phyloP scores from a whole-genome alignment of 139 green algal species.

The Volvox reticuliferus region DNA sequence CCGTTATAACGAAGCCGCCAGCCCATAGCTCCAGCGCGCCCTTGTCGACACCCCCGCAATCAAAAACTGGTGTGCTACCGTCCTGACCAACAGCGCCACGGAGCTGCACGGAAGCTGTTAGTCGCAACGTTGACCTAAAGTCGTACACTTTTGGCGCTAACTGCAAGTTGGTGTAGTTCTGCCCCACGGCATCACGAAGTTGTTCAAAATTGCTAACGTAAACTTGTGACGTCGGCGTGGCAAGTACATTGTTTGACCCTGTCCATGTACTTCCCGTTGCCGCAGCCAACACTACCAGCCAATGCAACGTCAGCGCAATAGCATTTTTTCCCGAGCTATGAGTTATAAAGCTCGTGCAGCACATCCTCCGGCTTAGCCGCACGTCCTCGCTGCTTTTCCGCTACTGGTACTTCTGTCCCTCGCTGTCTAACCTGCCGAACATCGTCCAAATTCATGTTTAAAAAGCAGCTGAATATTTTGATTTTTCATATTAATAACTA shows the following conservation, averaged over 20 bases:
- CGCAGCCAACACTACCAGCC: not conserved
- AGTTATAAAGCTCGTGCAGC: not conserved
- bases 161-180: not conserved
- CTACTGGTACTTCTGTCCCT: too few relatives aligned
- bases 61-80: not conserved
- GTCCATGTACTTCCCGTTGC: not conserved
- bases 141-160: not conserved
- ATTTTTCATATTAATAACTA: too few relatives aligned
- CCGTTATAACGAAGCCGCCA: not conserved
- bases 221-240: too few relatives aligned
- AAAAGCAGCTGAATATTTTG: too few relatives aligned
- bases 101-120: not conserved
- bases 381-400: too few relatives aligned
- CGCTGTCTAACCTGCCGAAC: too few relatives aligned
- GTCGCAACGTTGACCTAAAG: not conserved
- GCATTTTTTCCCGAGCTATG: not conserved
- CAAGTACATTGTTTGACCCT: not conserved
- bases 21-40: not conserved
- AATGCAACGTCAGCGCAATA: not conserved
- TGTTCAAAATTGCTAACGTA: not conserved
- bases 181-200: not conserved
- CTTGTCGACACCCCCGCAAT: not conserved
- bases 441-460: too few relatives aligned
- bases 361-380: not conserved
- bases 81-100: not conserved